These are phyloP conservation scores for Triangularia verruculosa DNA, from an alignment of 2,329 filamentous ascomycete genomes.

Conservation along the genomic window DNA sequence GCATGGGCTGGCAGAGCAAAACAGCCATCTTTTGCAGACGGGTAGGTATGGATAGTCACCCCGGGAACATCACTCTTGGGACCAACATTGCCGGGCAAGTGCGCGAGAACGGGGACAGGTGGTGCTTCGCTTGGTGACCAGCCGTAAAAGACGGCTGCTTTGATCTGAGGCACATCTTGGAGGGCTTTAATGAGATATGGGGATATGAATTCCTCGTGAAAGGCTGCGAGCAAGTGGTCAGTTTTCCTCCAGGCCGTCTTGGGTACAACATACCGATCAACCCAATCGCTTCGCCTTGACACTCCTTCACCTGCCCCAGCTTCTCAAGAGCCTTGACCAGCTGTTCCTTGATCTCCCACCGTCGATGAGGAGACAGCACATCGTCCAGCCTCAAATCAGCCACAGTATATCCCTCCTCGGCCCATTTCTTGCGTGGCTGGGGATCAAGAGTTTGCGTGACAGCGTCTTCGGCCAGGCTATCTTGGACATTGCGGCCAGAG, in stretches of 20 bases:
- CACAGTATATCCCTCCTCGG: constrained; percentile 66
- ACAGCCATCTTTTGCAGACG: constrained; percentile 39
- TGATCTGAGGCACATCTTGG: constrained; percentile 11
- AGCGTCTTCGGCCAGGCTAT: background rate
- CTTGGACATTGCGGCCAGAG: background rate
- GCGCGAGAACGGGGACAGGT: constrained; percentile 21
- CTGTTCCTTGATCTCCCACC: background rate
- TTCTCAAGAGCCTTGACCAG: constrained; percentile 11
- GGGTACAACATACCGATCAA: constrained; percentile 33
- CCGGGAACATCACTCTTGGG: background rate
- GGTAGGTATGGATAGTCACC: constrained; percentile 40
- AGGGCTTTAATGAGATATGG: constrained; percentile 10
- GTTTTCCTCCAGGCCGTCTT: constrained; percentile 17
- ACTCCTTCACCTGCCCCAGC: constrained; percentile 28
- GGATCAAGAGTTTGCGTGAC: constrained; percentile 39
- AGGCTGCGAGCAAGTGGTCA: background rate
- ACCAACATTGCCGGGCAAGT: constrained; percentile 9
- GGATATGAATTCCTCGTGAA: constrained; percentile 11
- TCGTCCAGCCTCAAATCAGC: constrained; percentile 44
- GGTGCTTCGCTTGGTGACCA: background rate
- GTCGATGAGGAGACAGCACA: constrained; percentile 1
- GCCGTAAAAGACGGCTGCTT: constrained; percentile 23
- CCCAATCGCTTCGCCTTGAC: constrained; percentile 39
- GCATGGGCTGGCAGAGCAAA: constrained; percentile 50
- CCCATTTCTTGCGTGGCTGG: constrained; percentile 62